These are phyloP conservation scores for Carex myosuroides DNA, from an alignment of 176 grass and related monocot species.

Conservation along the genomic window DNA sequence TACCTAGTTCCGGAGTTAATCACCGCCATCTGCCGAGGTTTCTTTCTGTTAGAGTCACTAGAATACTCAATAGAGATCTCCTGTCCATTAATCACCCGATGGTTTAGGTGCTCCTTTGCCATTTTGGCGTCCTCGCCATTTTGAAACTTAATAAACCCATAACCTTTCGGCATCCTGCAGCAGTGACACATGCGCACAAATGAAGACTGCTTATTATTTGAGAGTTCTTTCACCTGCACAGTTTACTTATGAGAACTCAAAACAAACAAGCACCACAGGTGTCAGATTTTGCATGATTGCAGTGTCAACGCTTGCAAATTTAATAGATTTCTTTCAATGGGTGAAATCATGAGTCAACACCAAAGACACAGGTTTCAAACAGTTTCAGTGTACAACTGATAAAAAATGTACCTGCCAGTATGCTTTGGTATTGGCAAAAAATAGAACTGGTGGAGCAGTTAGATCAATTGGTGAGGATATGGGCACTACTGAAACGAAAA, in stretches of 20 bases:
- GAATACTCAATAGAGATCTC: constrained; percentile 2
- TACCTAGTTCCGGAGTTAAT: neutral
- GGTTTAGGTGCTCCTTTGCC: constrained; percentile 1
- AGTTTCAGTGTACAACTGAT: neutral
- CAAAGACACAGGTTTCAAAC: neutral
- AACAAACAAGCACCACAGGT: neutral
- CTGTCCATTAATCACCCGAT: neutral
- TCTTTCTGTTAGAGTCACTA: neutral
- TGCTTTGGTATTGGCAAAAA: neutral
- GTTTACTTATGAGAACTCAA: neutral
- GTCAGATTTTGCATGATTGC: neutral
- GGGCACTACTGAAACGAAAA: neutral
- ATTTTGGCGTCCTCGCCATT: neutral
- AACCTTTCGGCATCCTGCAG: constrained; percentile 4
- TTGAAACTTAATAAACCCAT: constrained; percentile 4
- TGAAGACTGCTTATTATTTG: neutral
- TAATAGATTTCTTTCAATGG: neutral
- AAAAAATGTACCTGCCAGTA: neutral
- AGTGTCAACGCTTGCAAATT: neutral
- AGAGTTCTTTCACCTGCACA: neutral
- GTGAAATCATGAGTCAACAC: neutral
- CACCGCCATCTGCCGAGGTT: neutral
- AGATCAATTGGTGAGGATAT: neutral
- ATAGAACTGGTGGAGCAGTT: neutral
- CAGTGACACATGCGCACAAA: neutral